Base-by-base conservation (phyloP, 2,329 filamentous ascomycete genomes). In the Aspergillus sp. region DNA sequence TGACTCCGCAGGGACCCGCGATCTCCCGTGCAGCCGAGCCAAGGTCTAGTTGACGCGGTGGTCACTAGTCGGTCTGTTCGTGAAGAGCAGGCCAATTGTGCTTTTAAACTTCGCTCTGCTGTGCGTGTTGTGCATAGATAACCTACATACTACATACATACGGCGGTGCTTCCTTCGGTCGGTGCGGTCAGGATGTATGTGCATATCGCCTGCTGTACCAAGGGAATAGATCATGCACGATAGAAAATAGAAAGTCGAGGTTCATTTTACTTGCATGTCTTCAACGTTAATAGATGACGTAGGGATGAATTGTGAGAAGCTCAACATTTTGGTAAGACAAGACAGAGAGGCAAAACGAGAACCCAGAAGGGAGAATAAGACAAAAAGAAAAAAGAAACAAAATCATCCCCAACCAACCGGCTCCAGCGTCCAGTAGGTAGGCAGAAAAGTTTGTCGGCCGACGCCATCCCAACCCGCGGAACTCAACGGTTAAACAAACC, bases 41-140 rank as follows among this genome's bases (percentile, higher is more conserved):
- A 18, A 50, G 42, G 36, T 49, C 54, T 56, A 56, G 46, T 56
- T 20, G 36, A 54, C 20, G 56, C 39, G 50, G n/a, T 32, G 56
- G 50, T 58, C 56, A 54, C 31, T 39, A 58, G 56, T 54, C 51
- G 29, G 56, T 58, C 56, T 54, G 56, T 58, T 58, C 56, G 29
- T 46, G 12, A 18, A 49, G 46, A 16, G 47, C 14, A 50, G 47
- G 18, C 24, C 16, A 20, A 18, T 55, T 32, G 31, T 11, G 31
- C 7, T 32, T 51, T 32, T 26, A 26, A 16, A 16, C 42, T 32
- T 49, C 46, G 39, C 45, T 22, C 36, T 42, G 12, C 32, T 36
- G 32, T 14, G 32, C 32, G 32, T 42, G 6, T n/a, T 42, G 36
- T 55, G 29, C 46, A 16, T 49, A 32, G 26, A 29, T 18, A 24